phyloP scores from a whole-genome alignment of 257 asterid genomes.

The Nicotiana benthamiana region DNA sequence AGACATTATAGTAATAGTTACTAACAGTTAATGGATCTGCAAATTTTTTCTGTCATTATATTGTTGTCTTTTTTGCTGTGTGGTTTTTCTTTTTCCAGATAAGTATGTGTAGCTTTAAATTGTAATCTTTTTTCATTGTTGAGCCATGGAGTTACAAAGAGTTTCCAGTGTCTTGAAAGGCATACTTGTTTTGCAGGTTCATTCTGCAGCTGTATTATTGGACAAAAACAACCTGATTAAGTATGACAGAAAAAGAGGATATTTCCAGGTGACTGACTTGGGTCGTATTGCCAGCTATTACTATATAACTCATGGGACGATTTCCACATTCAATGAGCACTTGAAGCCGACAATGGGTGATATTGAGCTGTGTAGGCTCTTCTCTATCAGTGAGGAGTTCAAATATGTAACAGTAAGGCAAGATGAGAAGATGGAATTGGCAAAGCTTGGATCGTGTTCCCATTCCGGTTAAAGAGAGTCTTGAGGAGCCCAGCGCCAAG shows the following conservation, averaged over 20 bases:
- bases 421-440: slow-evolving; percentile 39
- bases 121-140: not conserved
- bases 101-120: not conserved
- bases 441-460: slow-evolving; percentile 41
- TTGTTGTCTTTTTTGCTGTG: not conserved
- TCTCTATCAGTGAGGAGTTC: slow-evolving; percentile 42
- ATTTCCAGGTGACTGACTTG: slow-evolving; percentile 41
- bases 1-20: not conserved
- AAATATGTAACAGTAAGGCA: slow-evolving; percentile 36
- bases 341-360: slow-evolving; percentile 43
- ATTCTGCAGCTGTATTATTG: slow-evolving; percentile 36
- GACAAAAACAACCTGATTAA: slow-evolving; percentile 34
- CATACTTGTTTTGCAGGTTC: slow-evolving; percentile 22
- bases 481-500: slow-evolving; percentile 45
- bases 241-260: slow-evolving; percentile 37
- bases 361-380: slow-evolving; percentile 39
- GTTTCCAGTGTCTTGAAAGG: not conserved
- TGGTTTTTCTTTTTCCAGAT: not conserved
- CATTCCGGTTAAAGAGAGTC: slow-evolving; percentile 33
- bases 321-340: slow-evolving; percentile 34
- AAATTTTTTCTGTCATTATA: not conserved
- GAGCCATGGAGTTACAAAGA: not conserved
- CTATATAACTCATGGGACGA: slow-evolving; percentile 38
- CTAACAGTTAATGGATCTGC: not conserved
- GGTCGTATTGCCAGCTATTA: slow-evolving; percentile 44